Evolutionary conservation across 2,329 filamentous ascomycete species (phyloP).

Genomic region (Colletotrichum lindemuthianum): DNA sequence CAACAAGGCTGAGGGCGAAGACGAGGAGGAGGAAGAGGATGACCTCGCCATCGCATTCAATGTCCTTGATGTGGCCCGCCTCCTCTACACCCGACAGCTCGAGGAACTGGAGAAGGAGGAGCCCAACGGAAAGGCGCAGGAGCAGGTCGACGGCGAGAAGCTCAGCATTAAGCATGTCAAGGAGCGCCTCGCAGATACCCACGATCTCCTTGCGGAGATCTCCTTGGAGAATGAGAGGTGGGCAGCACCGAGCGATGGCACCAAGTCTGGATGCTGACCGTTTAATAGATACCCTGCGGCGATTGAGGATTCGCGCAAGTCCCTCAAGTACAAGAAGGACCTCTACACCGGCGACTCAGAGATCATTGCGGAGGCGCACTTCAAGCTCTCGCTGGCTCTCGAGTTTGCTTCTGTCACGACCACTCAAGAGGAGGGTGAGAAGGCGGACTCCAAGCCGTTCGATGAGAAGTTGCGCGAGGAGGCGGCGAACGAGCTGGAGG

Average conservation of each 20-base stretch:
- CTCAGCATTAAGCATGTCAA: slow-evolving; percentile 70
- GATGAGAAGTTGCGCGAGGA: slow-evolving; percentile 78
- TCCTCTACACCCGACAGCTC: slow-evolving; percentile 69
- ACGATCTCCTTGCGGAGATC: slow-evolving; percentile 94
- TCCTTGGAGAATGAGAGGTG: slow-evolving; percentile 93
- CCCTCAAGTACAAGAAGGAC: slow-evolving; percentile 80
- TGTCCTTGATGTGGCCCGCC: slow-evolving; percentile 82
- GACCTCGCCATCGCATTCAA: slow-evolving; percentile 84
- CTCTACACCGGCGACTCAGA: slow-evolving; percentile 84
- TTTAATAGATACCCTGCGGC: slow-evolving; percentile 77
- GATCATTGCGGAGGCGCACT: slow-evolving; percentile 92
- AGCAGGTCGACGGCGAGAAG: slow-evolving; percentile 51
- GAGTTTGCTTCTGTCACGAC: slow-evolving; percentile 89
- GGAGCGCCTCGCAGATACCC: slow-evolving; percentile 89
- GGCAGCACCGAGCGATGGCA: slow-evolving; percentile 22
- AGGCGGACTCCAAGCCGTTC: slow-evolving; percentile 61
- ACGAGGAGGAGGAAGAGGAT: slow-evolving; percentile 69
- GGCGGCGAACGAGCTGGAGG: slow-evolving; percentile 75
- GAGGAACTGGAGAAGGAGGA: slow-evolving; percentile 49
- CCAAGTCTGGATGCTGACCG: slow-evolving; percentile 9
- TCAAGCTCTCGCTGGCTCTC: slow-evolving; percentile 92
- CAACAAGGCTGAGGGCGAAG: slow-evolving; percentile 52
- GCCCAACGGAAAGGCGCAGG: slow-evolving; percentile 56
- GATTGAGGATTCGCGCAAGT: slow-evolving; percentile 82
- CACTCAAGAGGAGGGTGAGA: slow-evolving; percentile 59